Evolutionary conservation across 2,329 filamentous ascomycete species (phyloP).

Genomic region (Colletotrichum sp.): DNA sequence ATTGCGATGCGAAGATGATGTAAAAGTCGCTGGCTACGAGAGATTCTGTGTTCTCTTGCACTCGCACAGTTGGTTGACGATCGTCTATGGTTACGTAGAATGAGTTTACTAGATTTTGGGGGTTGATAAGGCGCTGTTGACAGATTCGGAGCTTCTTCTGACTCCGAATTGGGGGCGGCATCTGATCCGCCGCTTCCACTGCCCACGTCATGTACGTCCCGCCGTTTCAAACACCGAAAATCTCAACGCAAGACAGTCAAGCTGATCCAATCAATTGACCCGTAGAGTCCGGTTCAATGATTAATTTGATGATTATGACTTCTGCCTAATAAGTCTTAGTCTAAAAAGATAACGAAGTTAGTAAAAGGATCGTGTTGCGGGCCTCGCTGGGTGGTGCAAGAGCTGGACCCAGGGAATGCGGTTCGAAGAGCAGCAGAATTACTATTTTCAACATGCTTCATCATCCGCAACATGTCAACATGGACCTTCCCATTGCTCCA

Average conservation of each 20-base stretch:
- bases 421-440: not conserved
- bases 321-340: accelerated
- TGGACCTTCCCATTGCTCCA: not conserved
- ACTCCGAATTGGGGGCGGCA: not conserved
- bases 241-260: too few relatives aligned
- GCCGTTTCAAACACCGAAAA: not conserved
- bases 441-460: not conserved
- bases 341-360: not conserved
- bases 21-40: accelerated
- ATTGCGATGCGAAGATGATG: not conserved
- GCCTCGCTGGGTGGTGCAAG: not conserved
- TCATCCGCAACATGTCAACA: not conserved
- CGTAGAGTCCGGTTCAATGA: not conserved
- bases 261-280: not conserved
- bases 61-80: not conserved
- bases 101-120: not conserved
- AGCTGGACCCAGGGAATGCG: not conserved
- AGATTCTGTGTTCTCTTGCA: not conserved
- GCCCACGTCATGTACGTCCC: not conserved
- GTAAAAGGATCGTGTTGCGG: too few relatives aligned
- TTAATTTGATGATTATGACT: not conserved
- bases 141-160: not conserved
- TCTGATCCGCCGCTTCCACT: not conserved
- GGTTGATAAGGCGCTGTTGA: not conserved
- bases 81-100: not conserved